A percentile compares a stretch with the other conserved stretches of the same genome.
Evolutionary conservation across 2,329 filamentous ascomycete species (phyloP).

Genomic region (Sclerotinia spermophila): DNA sequence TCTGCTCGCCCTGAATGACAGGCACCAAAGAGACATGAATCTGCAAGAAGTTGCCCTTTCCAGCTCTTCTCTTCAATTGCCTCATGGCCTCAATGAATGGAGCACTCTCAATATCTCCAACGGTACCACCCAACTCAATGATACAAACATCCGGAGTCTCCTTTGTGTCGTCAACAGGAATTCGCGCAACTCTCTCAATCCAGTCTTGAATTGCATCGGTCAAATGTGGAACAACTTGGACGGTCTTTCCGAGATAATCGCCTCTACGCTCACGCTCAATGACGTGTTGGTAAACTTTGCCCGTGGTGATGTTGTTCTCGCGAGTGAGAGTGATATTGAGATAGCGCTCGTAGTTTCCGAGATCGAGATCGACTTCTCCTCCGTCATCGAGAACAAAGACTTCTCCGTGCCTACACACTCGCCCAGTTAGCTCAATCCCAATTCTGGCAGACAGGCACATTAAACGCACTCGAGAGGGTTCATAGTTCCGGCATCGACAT

Average conservation of each 20-base stretch:
- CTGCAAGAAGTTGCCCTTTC: conserved; percentile 77
- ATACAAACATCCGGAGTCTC: conserved; percentile 90
- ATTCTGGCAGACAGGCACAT: conserved; percentile 12
- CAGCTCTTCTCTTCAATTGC: conserved; percentile 69
- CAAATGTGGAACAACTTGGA: conserved; percentile 89
- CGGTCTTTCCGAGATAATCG: conserved; percentile 76
- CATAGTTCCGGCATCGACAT: conserved; percentile 66
- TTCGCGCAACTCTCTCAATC: conserved; percentile 80
- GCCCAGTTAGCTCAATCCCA: conserved; percentile 34
- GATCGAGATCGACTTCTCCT: conserved; percentile 70
- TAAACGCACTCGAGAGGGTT: conserved; percentile 56
- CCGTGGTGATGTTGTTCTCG: conserved; percentile 96
- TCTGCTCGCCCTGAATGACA: conserved; percentile 66
- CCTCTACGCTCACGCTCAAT: conserved; percentile 65
- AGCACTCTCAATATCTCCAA: conserved; percentile 80
- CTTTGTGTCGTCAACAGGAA: conserved; percentile 81
- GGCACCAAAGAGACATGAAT: conserved; percentile 90
- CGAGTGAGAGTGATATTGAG: conserved; percentile 74
- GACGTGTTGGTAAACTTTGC: conserved; percentile 90
- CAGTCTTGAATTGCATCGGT: conserved; percentile 90
- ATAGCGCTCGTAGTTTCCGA: conserved; percentile 77
- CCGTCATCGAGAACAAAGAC: conserved; percentile 84
- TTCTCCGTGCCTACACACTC: conserved; percentile 67
- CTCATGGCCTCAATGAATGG: conserved; percentile 85
- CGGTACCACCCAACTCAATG: conserved; percentile 65